A percentile compares a stretch with the other conserved stretches of the same genome.
These are phyloP conservation scores for Citrus mangshanensis DNA, from an alignment of 345 rosid species.

Conservation along the genomic window DNA sequence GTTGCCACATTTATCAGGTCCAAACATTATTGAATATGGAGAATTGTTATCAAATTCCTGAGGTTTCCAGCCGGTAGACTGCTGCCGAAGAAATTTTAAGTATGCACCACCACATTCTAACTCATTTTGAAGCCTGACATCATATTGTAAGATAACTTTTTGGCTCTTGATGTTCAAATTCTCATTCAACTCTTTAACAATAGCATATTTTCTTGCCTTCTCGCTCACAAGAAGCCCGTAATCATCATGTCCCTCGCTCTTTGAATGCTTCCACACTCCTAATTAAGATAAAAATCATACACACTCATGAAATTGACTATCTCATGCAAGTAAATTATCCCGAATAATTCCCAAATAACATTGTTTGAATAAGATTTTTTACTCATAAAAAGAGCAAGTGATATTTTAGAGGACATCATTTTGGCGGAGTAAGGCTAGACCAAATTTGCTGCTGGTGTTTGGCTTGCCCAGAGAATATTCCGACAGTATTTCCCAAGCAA, in stretches of 20 bases:
- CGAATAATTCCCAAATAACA: too few relatives aligned
- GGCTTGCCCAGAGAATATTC: too few relatives aligned
- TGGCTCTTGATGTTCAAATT: slow-evolving; percentile 31
- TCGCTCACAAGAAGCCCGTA: slow-evolving; percentile 57
- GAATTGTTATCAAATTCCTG: slow-evolving; percentile 39
- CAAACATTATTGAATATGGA: slow-evolving; percentile 60
- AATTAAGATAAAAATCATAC: not conserved
- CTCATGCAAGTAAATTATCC: too few relatives aligned
- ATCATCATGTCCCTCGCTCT: slow-evolving; percentile 57
- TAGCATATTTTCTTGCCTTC: slow-evolving; percentile 48
- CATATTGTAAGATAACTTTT: slow-evolving; percentile 44
- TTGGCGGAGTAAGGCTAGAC: too few relatives aligned
- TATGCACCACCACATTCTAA: slow-evolving; percentile 66
- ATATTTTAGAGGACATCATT: too few relatives aligned
- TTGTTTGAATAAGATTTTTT: too few relatives aligned
- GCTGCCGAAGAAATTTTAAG: slow-evolving; percentile 42
- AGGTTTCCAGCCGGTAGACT: slow-evolving; percentile 36
- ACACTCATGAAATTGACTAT: too few relatives aligned
- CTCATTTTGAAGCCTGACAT: slow-evolving; percentile 50
- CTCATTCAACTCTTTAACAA: slow-evolving; percentile 40
- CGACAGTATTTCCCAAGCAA: too few relatives aligned
- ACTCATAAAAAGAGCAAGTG: too few relatives aligned
- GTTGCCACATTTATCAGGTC: slow-evolving; percentile 57
- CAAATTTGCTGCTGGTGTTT: too few relatives aligned
- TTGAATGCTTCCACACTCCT: slow-evolving; percentile 57